Percentiles rank a stretch among this genome's conserved stretches.
phyloP scores from a whole-genome alignment of 441 rosid genomes.

The Manihot esculenta region DNA sequence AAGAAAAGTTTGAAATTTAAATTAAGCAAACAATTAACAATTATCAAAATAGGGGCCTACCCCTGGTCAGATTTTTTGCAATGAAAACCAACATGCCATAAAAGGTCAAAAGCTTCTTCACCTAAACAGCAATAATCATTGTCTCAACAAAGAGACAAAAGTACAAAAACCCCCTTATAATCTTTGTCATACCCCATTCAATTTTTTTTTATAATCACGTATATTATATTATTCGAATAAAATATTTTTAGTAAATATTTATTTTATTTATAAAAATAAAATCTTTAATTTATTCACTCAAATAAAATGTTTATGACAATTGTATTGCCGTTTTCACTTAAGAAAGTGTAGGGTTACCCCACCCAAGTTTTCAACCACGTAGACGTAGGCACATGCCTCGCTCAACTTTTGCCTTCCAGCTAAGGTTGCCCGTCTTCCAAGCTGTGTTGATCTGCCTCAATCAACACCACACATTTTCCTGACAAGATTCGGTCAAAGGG shows the following conservation, averaged over 20 bases:
- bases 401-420: conserved; percentile 30
- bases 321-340: no score
- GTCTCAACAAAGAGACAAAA: conserved; percentile 22
- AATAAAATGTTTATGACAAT: no score
- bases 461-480: background rate
- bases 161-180: background rate
- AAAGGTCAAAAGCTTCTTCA: conserved; percentile 31
- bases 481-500: background rate
- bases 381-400: conserved; percentile 18
- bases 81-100: conserved; percentile 5
- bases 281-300: no score
- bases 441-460: conserved; percentile 5
- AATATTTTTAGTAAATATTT: no score
- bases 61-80: background rate
- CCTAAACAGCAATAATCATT: conserved; percentile 24
- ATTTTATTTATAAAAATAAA: no score
- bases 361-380: conserved; percentile 30
- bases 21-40: conserved; percentile 18
- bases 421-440: background rate
- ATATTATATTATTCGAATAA: no score
- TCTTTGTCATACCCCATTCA: conserved; percentile 18
- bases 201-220: no score
- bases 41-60: conserved; percentile 28
- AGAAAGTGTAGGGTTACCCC: no score
- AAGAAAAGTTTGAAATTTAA: conserved; percentile 34